A percentile compares a stretch with the other conserved stretches of the same genome.
These are phyloP conservation scores for Vitis vinifera DNA, from an alignment of 164 flowering plant species.

Conservation along the genomic window ASM3070453v1 NC_081814.1:8967501-8968000, in stretches of 20 bases:
- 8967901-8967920: too few species aligned
- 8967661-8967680: not conserved
- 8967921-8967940: too few species aligned
- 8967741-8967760: slow-evolving; percentile 98
- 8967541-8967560: too few species aligned
- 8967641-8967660: not conserved
- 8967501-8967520: too few species aligned
- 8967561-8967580: too few species aligned
- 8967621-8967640: not conserved
- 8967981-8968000: too few species aligned
- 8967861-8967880: slow-evolving; percentile 98
- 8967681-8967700: slow-evolving; percentile 11
- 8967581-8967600: too few species aligned
- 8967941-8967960: too few species aligned
- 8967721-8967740: slow-evolving; percentile 97
- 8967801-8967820: slow-evolving; percentile 80
- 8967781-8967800: slow-evolving; percentile 68
- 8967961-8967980: too few species aligned
- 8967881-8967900: slow-evolving; percentile 78
- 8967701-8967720: slow-evolving; percentile 99
- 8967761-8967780: slow-evolving; percentile 85
- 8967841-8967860: slow-evolving; percentile 77
- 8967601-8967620: too few species aligned
- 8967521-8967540: too few species aligned
- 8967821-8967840: slow-evolving; percentile 80